Conservation (phyloP, 305 asterid genomes). For the Fraxinus albicans region DNA sequence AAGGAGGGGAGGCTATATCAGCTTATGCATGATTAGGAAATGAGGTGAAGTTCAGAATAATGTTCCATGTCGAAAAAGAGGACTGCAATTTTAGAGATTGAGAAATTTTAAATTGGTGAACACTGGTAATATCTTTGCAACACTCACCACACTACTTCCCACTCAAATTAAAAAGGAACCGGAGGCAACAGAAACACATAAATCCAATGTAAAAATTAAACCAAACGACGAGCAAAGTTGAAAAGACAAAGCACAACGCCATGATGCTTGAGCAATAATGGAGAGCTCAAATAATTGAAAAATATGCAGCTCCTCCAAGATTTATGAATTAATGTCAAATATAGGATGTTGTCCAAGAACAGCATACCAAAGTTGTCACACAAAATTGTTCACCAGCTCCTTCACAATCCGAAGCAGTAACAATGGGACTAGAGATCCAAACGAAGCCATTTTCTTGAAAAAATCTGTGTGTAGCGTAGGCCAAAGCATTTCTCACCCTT, state of each 20-base stretch:
- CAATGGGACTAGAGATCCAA: slow-evolving; percentile 96
- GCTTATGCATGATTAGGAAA: neutral
- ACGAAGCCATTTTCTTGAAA: slow-evolving; percentile 95
- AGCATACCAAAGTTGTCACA: slow-evolving; percentile 93
- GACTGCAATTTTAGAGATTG: neutral
- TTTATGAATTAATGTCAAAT: slow-evolving; percentile 20
- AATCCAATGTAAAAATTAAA: slow-evolving; percentile 6
- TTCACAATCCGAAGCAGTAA: slow-evolving; percentile 99
- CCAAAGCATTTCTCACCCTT: slow-evolving; percentile 92
- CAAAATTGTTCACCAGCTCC: slow-evolving; percentile 99
- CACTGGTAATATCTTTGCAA: neutral
- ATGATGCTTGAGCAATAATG: slow-evolving; percentile 5
- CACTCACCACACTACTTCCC: neutral
- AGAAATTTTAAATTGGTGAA: neutral
- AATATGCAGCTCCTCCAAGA: slow-evolving; percentile 21
- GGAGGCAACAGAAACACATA: neutral
- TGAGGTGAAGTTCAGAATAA: neutral
- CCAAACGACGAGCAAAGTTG: slow-evolving; percentile 6
- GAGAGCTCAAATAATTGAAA: slow-evolving; percentile 1
- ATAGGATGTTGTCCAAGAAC: slow-evolving; percentile 9
- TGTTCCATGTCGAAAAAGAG: neutral
- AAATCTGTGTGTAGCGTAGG: slow-evolving; percentile 92
- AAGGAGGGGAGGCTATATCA: neutral
- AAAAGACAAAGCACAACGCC: neutral
- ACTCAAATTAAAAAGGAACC: neutral